A percentile compares a stretch with the other conserved stretches of the same genome.
These are phyloP conservation scores for Nemania abortiva DNA, from an alignment of 2,329 filamentous ascomycete genomes.

Conservation along the genomic window DNA sequence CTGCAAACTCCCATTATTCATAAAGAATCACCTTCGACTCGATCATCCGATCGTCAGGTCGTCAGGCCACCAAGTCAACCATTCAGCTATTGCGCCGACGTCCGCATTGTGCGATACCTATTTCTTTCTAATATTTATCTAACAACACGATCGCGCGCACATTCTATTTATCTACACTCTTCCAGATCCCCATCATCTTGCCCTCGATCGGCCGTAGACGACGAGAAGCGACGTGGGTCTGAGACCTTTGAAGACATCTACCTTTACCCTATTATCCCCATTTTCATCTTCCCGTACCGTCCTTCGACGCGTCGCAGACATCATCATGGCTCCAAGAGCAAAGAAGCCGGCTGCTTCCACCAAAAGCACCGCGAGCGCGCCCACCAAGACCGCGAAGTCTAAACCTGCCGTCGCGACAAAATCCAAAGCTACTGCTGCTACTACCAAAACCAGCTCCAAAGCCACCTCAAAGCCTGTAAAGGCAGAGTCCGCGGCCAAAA, in stretches of 20 bases:
- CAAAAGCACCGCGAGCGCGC: not conserved
- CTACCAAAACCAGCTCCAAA: not conserved
- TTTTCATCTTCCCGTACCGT: not conserved
- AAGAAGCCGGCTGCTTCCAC: constrained; percentile 4
- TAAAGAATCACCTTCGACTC: constrained; percentile 4
- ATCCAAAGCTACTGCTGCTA: constrained; percentile 6
- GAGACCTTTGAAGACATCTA: not conserved
- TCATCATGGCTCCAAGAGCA: constrained; percentile 23
- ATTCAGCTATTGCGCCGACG: not conserved
- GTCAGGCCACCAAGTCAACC: constrained; percentile 20
- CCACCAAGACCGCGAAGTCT: no score
- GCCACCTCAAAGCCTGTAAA: constrained; percentile 12
- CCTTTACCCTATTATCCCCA: not conserved
- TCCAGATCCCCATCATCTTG: not conserved
- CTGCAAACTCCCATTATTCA: not conserved
- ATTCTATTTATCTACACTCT: not conserved
- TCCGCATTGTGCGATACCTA: constrained; percentile 4
- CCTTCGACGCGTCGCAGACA: constrained; percentile 8
- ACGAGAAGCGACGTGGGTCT: constrained; percentile 22
- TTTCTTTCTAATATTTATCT: not conserved
- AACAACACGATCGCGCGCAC: not conserved
- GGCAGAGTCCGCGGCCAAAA: constrained; percentile 7
- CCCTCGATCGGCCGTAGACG: not conserved
- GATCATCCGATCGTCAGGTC: constrained; percentile 15
- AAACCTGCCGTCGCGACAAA: constrained; percentile 7